These are phyloP conservation scores for Phytophthora ohioensis DNA, from an alignment of 352 stramenopile genomes.

Conservation along the genomic window DNA sequence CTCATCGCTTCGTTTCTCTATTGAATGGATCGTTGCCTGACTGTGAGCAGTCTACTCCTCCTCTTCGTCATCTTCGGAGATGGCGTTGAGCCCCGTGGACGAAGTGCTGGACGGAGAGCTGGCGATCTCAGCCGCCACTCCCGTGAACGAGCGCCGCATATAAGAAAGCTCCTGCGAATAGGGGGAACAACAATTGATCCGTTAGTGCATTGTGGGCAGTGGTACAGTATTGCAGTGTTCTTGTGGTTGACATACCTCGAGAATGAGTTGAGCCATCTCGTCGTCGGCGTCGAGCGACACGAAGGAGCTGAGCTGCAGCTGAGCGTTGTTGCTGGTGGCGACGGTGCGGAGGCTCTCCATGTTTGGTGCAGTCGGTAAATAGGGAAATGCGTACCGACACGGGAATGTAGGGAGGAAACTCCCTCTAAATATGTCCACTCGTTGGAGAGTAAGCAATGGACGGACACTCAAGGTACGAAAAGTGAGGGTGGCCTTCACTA, in stretches of 20 bases:
- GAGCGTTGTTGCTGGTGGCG: slow-evolving; percentile 49
- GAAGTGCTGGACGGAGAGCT: slow-evolving; percentile 68
- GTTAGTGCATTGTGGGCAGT: slow-evolving; percentile 4
- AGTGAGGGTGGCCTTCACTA: slow-evolving; percentile 30
- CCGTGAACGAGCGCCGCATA: slow-evolving; percentile 71
- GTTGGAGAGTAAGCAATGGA: slow-evolving; percentile 20
- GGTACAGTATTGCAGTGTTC: slow-evolving; percentile 6
- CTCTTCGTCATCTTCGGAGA: slow-evolving; percentile 74
- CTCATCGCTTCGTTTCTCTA: slow-evolving; percentile 28
- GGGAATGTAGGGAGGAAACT: slow-evolving; percentile 28
- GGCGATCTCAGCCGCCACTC: slow-evolving; percentile 71
- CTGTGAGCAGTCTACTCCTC: slow-evolving; percentile 40
- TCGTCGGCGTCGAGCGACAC: slow-evolving; percentile 77
- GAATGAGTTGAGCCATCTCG: slow-evolving; percentile 81
- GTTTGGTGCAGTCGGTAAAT: slow-evolving; percentile 17
- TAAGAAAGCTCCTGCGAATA: slow-evolving; percentile 68
- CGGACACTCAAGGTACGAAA: slow-evolving; percentile 17
- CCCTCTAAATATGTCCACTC: slow-evolving; percentile 32
- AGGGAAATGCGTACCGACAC: slow-evolving; percentile 24
- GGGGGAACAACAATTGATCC: not conserved
- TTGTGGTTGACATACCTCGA: slow-evolving; percentile 60
- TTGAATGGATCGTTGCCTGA: slow-evolving; percentile 3
- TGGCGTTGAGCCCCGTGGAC: slow-evolving; percentile 71
- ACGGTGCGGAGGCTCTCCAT: slow-evolving; percentile 49
- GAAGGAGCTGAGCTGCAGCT: slow-evolving; percentile 82